These are phyloP conservation scores for Apiospora malaysiana DNA, from an alignment of 2,329 filamentous ascomycete species.

Conservation along the genomic window DNA sequence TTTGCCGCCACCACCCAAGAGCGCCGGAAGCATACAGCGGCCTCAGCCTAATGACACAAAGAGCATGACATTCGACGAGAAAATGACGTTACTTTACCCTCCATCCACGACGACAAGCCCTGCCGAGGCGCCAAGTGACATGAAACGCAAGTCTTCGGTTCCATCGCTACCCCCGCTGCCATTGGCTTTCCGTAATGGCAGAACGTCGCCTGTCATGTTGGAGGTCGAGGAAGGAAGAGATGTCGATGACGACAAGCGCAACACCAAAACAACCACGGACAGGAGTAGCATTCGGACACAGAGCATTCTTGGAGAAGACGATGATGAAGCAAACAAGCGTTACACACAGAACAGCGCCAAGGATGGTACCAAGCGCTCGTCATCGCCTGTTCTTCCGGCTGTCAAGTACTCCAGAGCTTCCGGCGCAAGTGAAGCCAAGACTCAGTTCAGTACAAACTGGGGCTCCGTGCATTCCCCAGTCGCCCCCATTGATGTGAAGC, in stretches of 20 bases:
- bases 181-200: constrained; percentile 34
- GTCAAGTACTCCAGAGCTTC: constrained; percentile 44
- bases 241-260: constrained; percentile 30
- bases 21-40: constrained; percentile 43
- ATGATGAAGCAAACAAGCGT: constrained; percentile 39
- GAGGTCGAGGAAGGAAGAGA: constrained; percentile 32
- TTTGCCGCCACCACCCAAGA: constrained; percentile 55
- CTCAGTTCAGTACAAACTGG: constrained; percentile 51
- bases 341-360: constrained; percentile 36
- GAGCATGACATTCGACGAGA: constrained; percentile 65
- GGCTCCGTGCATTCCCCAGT: constrained; percentile 58
- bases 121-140: constrained; percentile 19
- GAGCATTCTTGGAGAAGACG: constrained; percentile 44
- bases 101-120: constrained; percentile 32
- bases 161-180: constrained; percentile 51
- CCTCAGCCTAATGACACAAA: constrained; percentile 58
- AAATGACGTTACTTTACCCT: constrained; percentile 58
- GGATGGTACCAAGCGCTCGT: constrained; percentile 48
- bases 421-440: constrained; percentile 40
- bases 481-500: constrained; percentile 50
- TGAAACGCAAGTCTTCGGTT: constrained; percentile 47
- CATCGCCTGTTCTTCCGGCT: constrained; percentile 56
- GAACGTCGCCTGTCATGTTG: constrained; percentile 27
- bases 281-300: constrained; percentile 47
- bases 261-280: constrained; percentile 40